These are phyloP conservation scores for Pythium guiyangense DNA, from an alignment of 352 stramenopile species.

Conservation along the genomic window DNA sequence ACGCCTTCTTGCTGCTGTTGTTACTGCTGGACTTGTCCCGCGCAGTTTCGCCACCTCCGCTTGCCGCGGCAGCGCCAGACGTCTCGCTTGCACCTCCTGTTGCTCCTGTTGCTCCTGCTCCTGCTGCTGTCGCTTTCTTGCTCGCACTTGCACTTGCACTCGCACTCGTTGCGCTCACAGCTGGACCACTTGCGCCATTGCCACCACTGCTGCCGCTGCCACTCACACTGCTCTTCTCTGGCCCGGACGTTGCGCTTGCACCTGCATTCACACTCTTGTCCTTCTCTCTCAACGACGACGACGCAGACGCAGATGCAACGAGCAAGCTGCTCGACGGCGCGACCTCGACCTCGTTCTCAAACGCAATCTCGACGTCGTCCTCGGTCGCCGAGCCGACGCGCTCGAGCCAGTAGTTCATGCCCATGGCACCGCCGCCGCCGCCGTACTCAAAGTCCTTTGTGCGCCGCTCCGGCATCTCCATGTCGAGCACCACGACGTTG, in stretches of 20 bases:
- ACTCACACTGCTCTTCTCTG: not conserved
- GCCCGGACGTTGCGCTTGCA: not conserved
- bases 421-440: too few species aligned
- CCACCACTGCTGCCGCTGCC: too few species aligned
- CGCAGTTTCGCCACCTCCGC: not conserved
- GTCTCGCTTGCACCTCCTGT: too few species aligned
- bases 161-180: not conserved
- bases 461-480: slow-evolving; percentile 88
- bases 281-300: slow-evolving; percentile 9
- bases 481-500: slow-evolving; percentile 88
- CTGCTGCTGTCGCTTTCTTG: too few species aligned
- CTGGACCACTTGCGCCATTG: not conserved
- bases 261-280: slow-evolving; percentile 14
- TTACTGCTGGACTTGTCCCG: not conserved
- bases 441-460: too few species aligned
- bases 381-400: too few species aligned
- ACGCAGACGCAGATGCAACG: slow-evolving; percentile 1
- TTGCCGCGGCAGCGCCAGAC: too few species aligned
- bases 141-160: not conserved
- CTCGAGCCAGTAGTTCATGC: too few species aligned
- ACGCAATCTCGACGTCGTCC: too few species aligned
- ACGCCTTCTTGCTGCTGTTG: not conserved
- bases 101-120: too few species aligned
- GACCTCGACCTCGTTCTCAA: too few species aligned
- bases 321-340: slow-evolving; percentile 12